A percentile compares a stretch with the other conserved stretches of the same genome.
These are phyloP conservation scores for Cystofilobasidium macerans DNA, from an alignment of 768 basidiomycete species.

Conservation along the genomic window DNA sequence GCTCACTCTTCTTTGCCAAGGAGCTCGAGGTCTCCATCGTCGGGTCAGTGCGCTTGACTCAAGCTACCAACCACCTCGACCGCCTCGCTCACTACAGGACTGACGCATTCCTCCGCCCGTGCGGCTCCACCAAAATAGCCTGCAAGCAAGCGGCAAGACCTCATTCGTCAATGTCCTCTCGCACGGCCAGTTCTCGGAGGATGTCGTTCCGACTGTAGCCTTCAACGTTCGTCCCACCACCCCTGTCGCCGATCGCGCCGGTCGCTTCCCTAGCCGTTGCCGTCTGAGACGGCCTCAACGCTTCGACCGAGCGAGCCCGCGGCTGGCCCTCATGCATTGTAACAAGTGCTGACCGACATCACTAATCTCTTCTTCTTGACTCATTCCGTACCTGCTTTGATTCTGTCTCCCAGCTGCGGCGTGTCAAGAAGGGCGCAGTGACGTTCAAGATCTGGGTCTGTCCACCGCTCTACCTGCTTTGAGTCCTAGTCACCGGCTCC, in stretches of 20 bases:
- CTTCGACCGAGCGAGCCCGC: too few species aligned
- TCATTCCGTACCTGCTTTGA: not conserved
- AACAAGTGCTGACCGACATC: too few species aligned
- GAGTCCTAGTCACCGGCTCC: not conserved
- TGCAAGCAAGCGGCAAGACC: constrained; percentile 84
- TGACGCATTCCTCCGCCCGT: constrained; percentile 13
- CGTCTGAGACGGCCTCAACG: too few species aligned
- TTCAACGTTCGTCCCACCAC: constrained; percentile 66
- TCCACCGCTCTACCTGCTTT: not conserved
- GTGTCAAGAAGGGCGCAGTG: constrained; percentile 73
- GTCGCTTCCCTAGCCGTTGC: too few species aligned
- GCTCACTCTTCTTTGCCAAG: constrained; percentile 70
- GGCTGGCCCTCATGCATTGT: too few species aligned
- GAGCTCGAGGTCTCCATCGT: constrained; percentile 83
- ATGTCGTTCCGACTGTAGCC: constrained; percentile 90
- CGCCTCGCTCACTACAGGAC: not conserved
- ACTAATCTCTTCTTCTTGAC: not conserved
- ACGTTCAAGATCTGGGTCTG: constrained; percentile 85
- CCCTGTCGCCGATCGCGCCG: not conserved
- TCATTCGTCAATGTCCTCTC: constrained; percentile 86
- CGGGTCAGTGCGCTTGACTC: constrained; percentile 43
- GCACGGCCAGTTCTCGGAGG: constrained; percentile 77
- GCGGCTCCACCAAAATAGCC: not conserved
- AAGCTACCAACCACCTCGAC: constrained; percentile 1
- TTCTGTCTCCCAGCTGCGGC: not conserved